Percentiles rank a stretch among this genome's conserved stretches.
These are phyloP conservation scores for Metschnikowia arizonensis DNA, from an alignment of 805 yeast species.

Conservation along the genomic window DNA sequence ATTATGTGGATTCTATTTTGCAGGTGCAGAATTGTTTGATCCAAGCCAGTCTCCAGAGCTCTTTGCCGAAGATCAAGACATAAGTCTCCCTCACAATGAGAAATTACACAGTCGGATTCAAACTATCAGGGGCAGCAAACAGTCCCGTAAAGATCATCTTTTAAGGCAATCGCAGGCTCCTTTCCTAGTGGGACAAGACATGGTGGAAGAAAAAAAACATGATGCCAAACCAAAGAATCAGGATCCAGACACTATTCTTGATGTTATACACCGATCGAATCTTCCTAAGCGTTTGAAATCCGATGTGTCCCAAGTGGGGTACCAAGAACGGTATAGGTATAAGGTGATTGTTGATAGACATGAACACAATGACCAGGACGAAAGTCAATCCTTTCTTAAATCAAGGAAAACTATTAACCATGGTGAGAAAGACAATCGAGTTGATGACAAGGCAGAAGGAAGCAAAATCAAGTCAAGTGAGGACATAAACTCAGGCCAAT, in stretches of 20 bases:
- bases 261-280: background rate
- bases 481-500: background rate
- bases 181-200: background rate
- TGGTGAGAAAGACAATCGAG: background rate
- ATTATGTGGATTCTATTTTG: background rate
- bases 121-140: background rate
- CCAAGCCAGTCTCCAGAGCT: background rate
- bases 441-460: background rate
- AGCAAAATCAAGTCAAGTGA: too few relatives aligned
- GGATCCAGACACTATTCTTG: background rate
- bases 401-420: background rate
- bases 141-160: constrained; percentile 1
- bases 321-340: constrained; percentile 3
- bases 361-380: background rate
- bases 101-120: background rate
- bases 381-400: background rate
- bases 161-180: background rate
- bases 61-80: background rate
- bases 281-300: constrained; percentile 1
- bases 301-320: constrained; percentile 1
- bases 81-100: background rate
- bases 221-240: background rate
- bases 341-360: background rate
- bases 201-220: background rate
- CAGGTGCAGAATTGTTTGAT: background rate